Percentiles rank a stretch among this genome's conserved stretches.
Evolutionary conservation across 2,329 filamentous ascomycete species (phyloP).

Genomic region (Fusarium euwallaceae): DNA sequence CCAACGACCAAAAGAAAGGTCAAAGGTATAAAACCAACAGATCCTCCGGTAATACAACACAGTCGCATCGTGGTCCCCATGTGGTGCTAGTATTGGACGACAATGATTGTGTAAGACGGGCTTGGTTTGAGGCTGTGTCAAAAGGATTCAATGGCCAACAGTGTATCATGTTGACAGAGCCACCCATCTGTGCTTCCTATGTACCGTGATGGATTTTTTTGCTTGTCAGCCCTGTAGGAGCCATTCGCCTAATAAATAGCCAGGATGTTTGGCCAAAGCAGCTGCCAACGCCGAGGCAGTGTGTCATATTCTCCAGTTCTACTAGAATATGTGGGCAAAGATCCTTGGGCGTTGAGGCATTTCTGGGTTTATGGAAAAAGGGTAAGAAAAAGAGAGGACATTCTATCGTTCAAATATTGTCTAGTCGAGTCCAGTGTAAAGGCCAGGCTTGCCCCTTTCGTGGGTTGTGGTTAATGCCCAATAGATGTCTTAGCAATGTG

Average conservation of each 20-base stretch:
- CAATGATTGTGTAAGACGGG: neutral
- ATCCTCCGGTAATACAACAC: neutral
- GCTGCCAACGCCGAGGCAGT: neutral
- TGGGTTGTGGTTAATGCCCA: neutral
- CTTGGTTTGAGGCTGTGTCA: neutral
- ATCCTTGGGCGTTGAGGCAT: neutral
- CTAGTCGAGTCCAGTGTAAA: neutral
- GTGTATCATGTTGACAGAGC: constrained; percentile 13
- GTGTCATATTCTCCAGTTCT: neutral
- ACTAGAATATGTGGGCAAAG: neutral
- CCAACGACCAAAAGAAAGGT: neutral
- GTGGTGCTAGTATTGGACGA: neutral
- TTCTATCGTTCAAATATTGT: neutral
- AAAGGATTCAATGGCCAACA: neutral
- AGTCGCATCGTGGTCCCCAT: neutral
- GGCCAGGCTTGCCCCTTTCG: neutral
- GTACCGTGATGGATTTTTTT: neutral
- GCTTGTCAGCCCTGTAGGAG: neutral
- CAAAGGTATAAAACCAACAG: constrained; percentile 2
- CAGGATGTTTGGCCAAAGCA: neutral
- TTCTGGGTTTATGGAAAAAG: neutral
- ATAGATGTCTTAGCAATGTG: neutral
- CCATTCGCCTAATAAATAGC: neutral
- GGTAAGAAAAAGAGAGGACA: rapidly evolving
- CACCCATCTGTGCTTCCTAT: neutral